Evolutionary conservation across 805 yeast genomes (phyloP).

Genomic region (Saturnispora quitensis): DNA sequence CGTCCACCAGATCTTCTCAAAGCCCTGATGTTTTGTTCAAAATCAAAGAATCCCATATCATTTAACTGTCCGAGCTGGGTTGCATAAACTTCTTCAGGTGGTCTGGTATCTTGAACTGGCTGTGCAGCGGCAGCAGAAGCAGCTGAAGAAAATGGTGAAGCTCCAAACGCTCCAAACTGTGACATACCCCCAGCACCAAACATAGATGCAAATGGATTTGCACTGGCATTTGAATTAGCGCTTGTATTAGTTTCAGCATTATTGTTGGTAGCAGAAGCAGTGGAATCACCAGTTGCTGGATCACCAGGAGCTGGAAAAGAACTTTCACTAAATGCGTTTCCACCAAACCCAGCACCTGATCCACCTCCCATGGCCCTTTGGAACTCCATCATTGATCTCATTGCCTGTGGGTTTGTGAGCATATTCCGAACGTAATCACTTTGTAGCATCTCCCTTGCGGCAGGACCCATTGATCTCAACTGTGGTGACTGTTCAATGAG

Average conservation of each 20-base stretch:
- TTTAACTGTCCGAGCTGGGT: conserved; percentile 63
- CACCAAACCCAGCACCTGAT: conserved; percentile 10
- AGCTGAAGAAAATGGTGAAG: conserved; percentile 26
- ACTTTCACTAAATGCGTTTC: conserved; percentile 20
- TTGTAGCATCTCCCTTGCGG: conserved; percentile 76
- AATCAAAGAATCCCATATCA: conserved; percentile 84
- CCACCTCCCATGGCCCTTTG: conserved; percentile 41
- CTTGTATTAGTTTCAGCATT: conserved; percentile 14
- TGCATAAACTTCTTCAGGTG: conserved; percentile 75
- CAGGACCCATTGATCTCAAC: conserved; percentile 80
- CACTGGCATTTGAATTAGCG: conserved; percentile 26
- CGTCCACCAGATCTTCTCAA: conserved; percentile 93
- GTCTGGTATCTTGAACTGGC: conserved; percentile 55
- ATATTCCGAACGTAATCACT: conserved; percentile 74
- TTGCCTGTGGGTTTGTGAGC: conserved; percentile 74
- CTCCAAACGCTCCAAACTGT: conserved; percentile 51
- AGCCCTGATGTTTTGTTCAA: conserved; percentile 86
- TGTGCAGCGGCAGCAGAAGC: conserved; percentile 60
- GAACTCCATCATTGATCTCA: conserved; percentile 76
- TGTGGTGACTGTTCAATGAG: conserved; percentile 79
- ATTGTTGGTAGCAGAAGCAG: conserved; percentile 15
- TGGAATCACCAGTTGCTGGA: conserved; percentile 5
- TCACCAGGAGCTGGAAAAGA: conserved; percentile 46
- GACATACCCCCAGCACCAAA: conserved; percentile 34
- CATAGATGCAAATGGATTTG: conserved; percentile 39